Percentiles rank a stretch among this genome's conserved stretches.
These are phyloP conservation scores for Colletotrichum trifolii DNA, from an alignment of 2,329 filamentous ascomycete species.

Conservation along the genomic window DNA sequence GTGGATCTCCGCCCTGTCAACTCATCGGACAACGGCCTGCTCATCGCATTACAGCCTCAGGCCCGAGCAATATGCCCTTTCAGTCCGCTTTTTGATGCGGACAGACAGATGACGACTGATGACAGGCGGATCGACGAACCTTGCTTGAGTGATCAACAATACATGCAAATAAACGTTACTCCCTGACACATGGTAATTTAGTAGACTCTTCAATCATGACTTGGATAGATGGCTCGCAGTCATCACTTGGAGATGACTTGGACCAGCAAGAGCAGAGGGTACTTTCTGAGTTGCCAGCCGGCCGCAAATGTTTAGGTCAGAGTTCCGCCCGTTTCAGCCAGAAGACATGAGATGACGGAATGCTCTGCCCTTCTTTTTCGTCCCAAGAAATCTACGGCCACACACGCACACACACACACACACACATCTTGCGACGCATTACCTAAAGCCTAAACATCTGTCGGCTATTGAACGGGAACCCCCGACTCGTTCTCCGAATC, in stretches of 20 bases:
- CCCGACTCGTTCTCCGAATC: too few species aligned
- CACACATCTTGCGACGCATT: background rate
- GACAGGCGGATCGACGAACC: too few species aligned
- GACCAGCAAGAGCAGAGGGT: background rate
- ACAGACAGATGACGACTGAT: too few species aligned
- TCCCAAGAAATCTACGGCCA: constrained; percentile 19
- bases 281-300: constrained; percentile 18
- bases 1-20: too few species aligned
- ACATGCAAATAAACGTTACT: too few species aligned
- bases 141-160: too few species aligned
- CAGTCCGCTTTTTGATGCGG: too few species aligned
- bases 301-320: constrained; percentile 17
- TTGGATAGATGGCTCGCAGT: constrained; percentile 2
- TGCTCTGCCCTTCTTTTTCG: constrained; percentile 4
- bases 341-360: constrained; percentile 29
- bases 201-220: background rate
- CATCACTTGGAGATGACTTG: background rate
- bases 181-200: too few species aligned
- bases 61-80: too few species aligned
- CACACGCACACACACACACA: background rate
- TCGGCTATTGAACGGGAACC: background rate
- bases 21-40: too few species aligned
- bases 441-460: constrained; percentile 15
- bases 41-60: too few species aligned
- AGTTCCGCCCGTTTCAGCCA: constrained; percentile 28